phyloP scores from a whole-genome alignment of 805 yeast genomes.

The Candida ponderosae region DNA sequence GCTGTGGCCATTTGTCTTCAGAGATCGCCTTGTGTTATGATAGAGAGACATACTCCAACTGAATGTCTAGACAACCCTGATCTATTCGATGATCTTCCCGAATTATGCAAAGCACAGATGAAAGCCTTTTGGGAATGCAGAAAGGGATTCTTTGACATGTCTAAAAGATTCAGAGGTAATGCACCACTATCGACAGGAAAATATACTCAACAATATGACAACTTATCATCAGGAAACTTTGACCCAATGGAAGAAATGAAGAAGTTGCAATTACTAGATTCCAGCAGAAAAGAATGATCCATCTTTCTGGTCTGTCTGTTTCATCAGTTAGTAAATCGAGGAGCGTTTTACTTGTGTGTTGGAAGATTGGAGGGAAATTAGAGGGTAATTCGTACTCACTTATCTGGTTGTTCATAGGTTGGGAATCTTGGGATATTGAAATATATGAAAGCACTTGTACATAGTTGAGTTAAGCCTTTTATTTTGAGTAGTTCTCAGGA shows the following conservation, averaged over 20 bases:
- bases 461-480: too few relatives aligned
- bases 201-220: conserved; percentile 80
- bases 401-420: too few relatives aligned
- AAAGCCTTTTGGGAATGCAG: conserved; percentile 85
- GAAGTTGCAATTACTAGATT: conserved; percentile 57
- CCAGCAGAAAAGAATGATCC: conserved; percentile 28
- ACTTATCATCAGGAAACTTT: conserved; percentile 72
- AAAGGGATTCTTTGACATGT: conserved; percentile 84
- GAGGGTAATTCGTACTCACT: too few relatives aligned
- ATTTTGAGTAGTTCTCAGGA: too few relatives aligned
- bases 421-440: too few relatives aligned
- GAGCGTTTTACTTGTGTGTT: too few relatives aligned
- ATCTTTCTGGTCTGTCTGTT: too few relatives aligned
- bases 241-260: conserved; percentile 75
- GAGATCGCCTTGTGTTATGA: conserved; percentile 91
- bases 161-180: conserved; percentile 87
- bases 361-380: too few relatives aligned
- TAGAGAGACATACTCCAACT: conserved; percentile 84
- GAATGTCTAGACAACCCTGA: conserved; percentile 81
- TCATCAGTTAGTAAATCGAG: too few relatives aligned
- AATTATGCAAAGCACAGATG: conserved; percentile 78
- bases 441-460: too few relatives aligned
- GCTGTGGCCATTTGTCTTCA: conserved; percentile 96
- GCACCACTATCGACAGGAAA: conserved; percentile 91
- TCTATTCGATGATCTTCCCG: conserved; percentile 71